Evolutionary conservation across 2,329 filamentous ascomycete genomes (phyloP), one percentile per base, ranked within the genome.

Genomic region (Epicoccum nigrum): DNA sequence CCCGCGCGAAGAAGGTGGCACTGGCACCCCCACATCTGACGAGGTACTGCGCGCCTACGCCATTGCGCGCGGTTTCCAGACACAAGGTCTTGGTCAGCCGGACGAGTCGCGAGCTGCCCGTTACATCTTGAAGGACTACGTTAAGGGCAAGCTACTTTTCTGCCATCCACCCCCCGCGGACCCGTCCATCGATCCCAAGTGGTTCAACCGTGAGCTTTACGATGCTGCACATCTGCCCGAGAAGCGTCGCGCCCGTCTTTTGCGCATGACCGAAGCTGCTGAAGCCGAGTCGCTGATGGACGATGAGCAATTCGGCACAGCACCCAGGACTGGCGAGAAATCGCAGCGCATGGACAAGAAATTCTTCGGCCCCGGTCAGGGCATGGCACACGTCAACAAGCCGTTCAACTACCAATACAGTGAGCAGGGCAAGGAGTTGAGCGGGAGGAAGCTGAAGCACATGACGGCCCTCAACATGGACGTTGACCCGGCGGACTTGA

Each of bases 91-190:
- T 27, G 93, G 94, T 7, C 89, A 94, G 68, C 93, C 94, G 0
- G 94, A 99, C 66, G 92, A 96, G 77, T 95, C 92, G 1, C 84
- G 94, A 63, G 94, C 94, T 6, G 92, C 93, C 4, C 84, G 94
- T 45, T 89, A 90, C 62, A 82, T 99, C 13, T 83, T 99, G 20
- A 99, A 99, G 73, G 94, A 99, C 76, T 99, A 97, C 68, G 94
- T 99, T 62, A 96, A 88, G 70, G 94, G 94, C 56, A 97, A 97
- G 76, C 83, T 99, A 0, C 83, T 97, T 5, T 97, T 88, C 77
- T 94, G 92, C 61, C 87, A 93, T 65, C 92, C 94, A 4, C 94
- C 94, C 0, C 92, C 92, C 0, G 77, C 77, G 4, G 82, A 86
- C 23, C 77, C 80, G 6, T 74, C 78, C 2, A 84, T 88, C 31